phyloP scores from a whole-genome alignment of 164 flowering plant species.

The Amborella trichopoda region DNA sequence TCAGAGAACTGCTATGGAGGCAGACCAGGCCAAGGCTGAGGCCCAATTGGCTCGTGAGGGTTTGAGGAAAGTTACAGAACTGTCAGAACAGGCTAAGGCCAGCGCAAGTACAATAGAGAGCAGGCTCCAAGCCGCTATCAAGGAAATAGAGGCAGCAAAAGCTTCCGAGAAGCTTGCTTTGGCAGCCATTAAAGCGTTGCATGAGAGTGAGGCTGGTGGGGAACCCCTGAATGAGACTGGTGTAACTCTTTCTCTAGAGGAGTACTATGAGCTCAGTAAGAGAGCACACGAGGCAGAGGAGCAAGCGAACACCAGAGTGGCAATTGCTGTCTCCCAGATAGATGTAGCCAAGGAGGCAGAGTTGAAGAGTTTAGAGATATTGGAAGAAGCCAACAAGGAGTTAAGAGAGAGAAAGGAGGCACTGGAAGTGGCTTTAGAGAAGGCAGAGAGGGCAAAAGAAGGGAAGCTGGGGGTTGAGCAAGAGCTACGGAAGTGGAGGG shows the following conservation, averaged over 20 bases:
- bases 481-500: constrained; percentile 85
- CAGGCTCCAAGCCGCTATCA: constrained; percentile 57
- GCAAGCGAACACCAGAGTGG: constrained; percentile 50
- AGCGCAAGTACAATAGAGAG: constrained; percentile 53
- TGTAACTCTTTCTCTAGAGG: constrained; percentile 71
- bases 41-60: constrained; percentile 50
- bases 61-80: constrained; percentile 55
- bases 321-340: constrained; percentile 50
- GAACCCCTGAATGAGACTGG: constrained; percentile 19
- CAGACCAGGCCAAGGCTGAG: constrained; percentile 51
- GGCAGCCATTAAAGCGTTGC: constrained; percentile 74
- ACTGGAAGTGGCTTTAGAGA: constrained; percentile 40
- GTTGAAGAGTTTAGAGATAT: constrained; percentile 36
- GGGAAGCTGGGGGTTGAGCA: constrained; percentile 86
- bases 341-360: constrained; percentile 75
- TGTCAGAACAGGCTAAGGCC: constrained; percentile 73
- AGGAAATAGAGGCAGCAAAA: constrained; percentile 84
- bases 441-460: constrained; percentile 70
- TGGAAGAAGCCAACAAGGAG: constrained; percentile 55
- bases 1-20: constrained; percentile 65
- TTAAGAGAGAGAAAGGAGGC: constrained; percentile 38
- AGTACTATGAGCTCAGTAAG: constrained; percentile 68
- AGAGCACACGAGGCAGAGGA: constrained; percentile 86
- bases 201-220: constrained; percentile 60
- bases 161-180: constrained; percentile 77